These are phyloP conservation scores for Eucalyptus leucophloia DNA, from an alignment of 345 rosid species.

Conservation along the genomic window DNA sequence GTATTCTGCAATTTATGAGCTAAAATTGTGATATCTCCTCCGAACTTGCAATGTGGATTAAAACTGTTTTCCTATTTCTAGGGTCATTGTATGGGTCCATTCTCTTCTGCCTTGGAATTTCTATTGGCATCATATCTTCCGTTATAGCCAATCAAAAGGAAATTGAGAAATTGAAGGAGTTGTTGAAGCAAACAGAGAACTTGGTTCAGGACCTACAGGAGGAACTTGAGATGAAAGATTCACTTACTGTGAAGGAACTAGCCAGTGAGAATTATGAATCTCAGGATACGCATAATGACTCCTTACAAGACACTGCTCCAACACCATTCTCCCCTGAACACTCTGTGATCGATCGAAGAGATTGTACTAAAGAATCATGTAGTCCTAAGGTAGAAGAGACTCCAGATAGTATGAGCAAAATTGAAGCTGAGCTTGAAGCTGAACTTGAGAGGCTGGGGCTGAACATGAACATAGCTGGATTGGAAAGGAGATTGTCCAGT, in stretches of 20 bases:
- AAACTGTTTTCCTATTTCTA: background rate
- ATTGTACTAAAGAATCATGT: conserved; percentile 8
- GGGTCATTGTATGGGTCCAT: conserved; percentile 28
- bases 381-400: conserved; percentile 19
- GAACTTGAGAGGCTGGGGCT: conserved; percentile 88
- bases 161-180: conserved; percentile 27
- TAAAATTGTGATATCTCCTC: background rate
- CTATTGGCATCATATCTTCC: conserved; percentile 55
- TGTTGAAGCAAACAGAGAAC: conserved; percentile 47
- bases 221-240: conserved; percentile 64
- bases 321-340: background rate
- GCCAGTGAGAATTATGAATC: conserved; percentile 30
- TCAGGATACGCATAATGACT: conserved; percentile 9
- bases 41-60: background rate
- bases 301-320: conserved; percentile 4
- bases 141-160: conserved; percentile 29
- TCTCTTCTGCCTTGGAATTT: conserved; percentile 60
- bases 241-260: conserved; percentile 42
- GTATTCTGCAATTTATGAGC: background rate
- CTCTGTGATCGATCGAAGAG: background rate
- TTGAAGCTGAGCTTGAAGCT: conserved; percentile 97
- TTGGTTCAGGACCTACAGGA: conserved; percentile 75
- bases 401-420: conserved; percentile 49
- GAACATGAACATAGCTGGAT: conserved; percentile 31
- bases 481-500: conserved; percentile 27